A percentile compares a stretch with the other conserved stretches of the same genome.
Evolutionary conservation across 2,329 filamentous ascomycete species (phyloP).

Genomic region (Chrysoporthe austroafricana): DNA sequence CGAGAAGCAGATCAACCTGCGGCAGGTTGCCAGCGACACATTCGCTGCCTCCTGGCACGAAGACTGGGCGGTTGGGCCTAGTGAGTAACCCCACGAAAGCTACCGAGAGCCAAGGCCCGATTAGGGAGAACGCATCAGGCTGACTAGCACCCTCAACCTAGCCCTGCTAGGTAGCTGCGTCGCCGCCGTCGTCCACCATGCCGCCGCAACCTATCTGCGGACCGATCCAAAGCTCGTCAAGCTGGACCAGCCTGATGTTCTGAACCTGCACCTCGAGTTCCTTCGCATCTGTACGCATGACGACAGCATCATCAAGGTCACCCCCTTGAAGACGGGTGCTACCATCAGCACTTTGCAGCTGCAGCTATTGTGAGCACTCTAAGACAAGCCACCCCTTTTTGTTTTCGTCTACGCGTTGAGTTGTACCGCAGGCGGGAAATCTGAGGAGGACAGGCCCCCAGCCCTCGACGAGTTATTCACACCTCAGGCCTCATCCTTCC

Average conservation of each 20-base stretch:
- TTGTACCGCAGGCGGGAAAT: no score
- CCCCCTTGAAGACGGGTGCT: constrained; percentile 31
- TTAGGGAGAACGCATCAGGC: no score
- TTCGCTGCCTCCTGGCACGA: constrained; percentile 31
- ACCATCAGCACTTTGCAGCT: constrained; percentile 33
- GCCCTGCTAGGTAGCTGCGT: constrained; percentile 34
- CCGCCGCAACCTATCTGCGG: constrained; percentile 32
- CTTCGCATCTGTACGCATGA: constrained; percentile 32
- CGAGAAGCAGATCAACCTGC: constrained; percentile 32
- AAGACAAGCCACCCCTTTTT: no score
- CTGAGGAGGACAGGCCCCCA: no score
- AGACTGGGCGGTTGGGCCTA: constrained; percentile 32
- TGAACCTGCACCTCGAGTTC: constrained; percentile 36
- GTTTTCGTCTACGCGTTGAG: no score
- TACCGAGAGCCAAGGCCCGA: no score
- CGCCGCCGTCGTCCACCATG: constrained; percentile 33
- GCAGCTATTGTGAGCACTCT: constrained; percentile 24
- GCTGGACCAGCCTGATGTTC: constrained; percentile 33
- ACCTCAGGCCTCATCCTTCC: no score
- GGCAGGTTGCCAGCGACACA: constrained; percentile 19
- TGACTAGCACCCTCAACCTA: constrained; percentile 4
- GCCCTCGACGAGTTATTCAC: no score
- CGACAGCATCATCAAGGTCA: constrained; percentile 32
- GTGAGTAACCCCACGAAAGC: constrained; percentile 17
- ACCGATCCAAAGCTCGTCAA: constrained; percentile 21